Conservation (phyloP, 2,329 filamentous ascomycete genomes). For the Talaromyces sp. region DNA sequence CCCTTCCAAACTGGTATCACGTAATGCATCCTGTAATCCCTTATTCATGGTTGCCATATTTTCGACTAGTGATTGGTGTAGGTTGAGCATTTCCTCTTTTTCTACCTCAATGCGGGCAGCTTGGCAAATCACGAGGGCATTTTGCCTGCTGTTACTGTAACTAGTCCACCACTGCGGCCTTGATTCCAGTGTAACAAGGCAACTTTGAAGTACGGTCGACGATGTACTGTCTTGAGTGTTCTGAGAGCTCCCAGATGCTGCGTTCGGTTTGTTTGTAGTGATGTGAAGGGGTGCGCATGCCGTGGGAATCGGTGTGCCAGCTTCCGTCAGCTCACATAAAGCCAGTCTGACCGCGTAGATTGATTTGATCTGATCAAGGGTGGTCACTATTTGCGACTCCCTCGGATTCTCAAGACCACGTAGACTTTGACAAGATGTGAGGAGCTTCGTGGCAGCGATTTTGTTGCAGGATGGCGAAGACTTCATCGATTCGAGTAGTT, state of each 20-base stretch:
- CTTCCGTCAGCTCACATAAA: constrained; percentile 56
- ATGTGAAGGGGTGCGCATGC: constrained; percentile 48
- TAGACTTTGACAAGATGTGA: constrained; percentile 50
- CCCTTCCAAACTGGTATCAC: constrained; percentile 23
- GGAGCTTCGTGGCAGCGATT: constrained; percentile 46
- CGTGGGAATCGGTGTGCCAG: constrained; percentile 45
- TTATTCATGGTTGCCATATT: constrained; percentile 30
- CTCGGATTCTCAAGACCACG: constrained; percentile 26
- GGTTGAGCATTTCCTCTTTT: constrained; percentile 41
- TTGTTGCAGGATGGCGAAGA: constrained; percentile 48
- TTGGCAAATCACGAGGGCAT: constrained; percentile 58
- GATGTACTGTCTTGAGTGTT: constrained; percentile 19
- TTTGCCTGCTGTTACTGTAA: constrained; percentile 58
- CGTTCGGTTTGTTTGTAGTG: constrained; percentile 16
- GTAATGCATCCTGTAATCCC: constrained; percentile 29
- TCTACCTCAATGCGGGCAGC: constrained; percentile 55
- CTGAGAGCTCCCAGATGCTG: constrained; percentile 2
- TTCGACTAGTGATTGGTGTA: constrained; percentile 34
- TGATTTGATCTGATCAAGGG: constrained; percentile 45
- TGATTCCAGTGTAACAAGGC: constrained; percentile 49
- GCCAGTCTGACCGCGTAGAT: constrained; percentile 59
- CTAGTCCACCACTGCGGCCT: constrained; percentile 58
- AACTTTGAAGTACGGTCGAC: constrained; percentile 39
- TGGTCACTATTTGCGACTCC: constrained; percentile 20
- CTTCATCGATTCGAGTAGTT: constrained; percentile 41